Evolutionary conservation across 1,284 basidiomycete species (phyloP), one percentile per base, ranked within the genome.

Genomic region (Pseudozyma sp.): DNA sequence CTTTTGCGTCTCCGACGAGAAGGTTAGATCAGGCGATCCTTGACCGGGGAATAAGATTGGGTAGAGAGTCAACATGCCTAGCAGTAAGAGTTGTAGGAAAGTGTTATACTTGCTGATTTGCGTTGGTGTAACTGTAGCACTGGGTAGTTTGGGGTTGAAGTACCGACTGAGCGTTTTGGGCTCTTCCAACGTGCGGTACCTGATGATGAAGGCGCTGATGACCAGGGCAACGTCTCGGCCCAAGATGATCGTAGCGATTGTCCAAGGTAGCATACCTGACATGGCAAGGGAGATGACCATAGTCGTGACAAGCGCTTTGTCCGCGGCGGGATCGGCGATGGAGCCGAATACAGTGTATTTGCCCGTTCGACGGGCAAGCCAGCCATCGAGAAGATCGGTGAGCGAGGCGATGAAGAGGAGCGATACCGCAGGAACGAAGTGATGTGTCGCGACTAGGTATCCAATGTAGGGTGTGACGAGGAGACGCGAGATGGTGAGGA

Each of bases 291-390:
- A 92, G 51, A 96, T 87, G 1, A 94, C 94, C 83, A 99, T 88
- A 0, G 95, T 97, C 1, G 96, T 97, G 91, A 99, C 93, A 49
- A 99, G 87, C 25, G 91, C 89, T 87, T 99, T 99, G 89, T 99
- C 96, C 2, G 97, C 96, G 0, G 95, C 94, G 9, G 96, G 96
- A 85, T 99, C 97, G 8, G 98, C 89, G 64, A 99, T 95, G 12
- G 93, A 93, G 11, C 96, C 96, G 39, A 99, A 88, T 11, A 98
- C 94, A 11, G 93, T 92, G 52, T 76, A 70, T 47, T 68, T 73
- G 45, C 75, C 87, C 89, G 91, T 94, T 92, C 89, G 89, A 66
- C 96, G 88, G 0, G 96, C 97, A 52, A 99, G 86, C 85, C 88
- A 97, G 1, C 96, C 96, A 81, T 99, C 96, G 55, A 92, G 89